Base-by-base conservation (phyloP, 2,329 filamentous ascomycete species). In the Blumeria hordei region DNA sequence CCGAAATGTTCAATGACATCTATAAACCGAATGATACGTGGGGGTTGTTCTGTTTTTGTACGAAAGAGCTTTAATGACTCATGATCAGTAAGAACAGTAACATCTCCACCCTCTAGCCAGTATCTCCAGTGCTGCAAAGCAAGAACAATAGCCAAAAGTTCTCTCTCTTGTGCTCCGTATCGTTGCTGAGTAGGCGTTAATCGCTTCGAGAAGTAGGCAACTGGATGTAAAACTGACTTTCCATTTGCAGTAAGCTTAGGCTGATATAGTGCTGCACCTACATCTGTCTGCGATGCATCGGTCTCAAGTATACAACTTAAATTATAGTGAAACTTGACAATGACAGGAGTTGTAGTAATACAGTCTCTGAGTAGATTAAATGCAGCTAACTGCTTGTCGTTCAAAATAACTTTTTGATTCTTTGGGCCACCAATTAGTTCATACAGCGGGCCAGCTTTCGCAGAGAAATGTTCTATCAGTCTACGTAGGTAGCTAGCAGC, bases 91-190 rank as follows among this genome's bases (percentile, higher is more conserved):
- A 36, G 11, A 16, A 53, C 50, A 37, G n/a, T 37, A 10, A 39
- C 34, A 53, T 53, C 50, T 10, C 33, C 7, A n/a, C 50, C 50
- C 21, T 53, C 50, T 16, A 53, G 33, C 50, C 33, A 53, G 36
- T 53, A 41, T 41, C 21, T 41, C 51, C 9, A 35, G 35, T 53
- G 35, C 18, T 53, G 51, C 10, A 53, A 43, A 53, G 36, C 35
- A 41, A 41, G 36, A 2, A 41, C 35, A 53, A 53, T 53, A 43
- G 51, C 51, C 11, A 53, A 53, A 35, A 53, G 51, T n/a, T 53
- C 35, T 33, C 35, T 41, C 36, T 53, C 51, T 33, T 53, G 36
- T 43, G 36, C 36, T 32, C 36, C 36, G 51, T 53, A 43, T 33
- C 36, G 35, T 53, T 53, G 36, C 50, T 53, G 14, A 21, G 44